Percentiles rank a stretch among this genome's conserved stretches.
phyloP scores from a whole-genome alignment of 805 yeast species.

The Candida insectalens region DNA sequence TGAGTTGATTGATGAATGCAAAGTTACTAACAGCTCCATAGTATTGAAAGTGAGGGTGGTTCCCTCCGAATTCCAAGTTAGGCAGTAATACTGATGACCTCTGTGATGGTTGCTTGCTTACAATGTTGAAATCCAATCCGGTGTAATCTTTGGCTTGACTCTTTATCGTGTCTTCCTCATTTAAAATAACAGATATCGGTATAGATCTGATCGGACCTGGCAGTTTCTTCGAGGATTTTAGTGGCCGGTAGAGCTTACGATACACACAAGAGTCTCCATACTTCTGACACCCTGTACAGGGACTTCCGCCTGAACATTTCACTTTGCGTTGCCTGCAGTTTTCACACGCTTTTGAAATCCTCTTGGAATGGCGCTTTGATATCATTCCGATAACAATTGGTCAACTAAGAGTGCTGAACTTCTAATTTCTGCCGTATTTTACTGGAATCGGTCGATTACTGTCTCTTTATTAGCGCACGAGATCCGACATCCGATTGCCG shows the following conservation, averaged over 20 bases:
- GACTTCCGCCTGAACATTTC: constrained; percentile 2
- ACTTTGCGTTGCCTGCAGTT: constrained; percentile 3
- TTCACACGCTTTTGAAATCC: constrained; percentile 4
- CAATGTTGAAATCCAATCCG: too few relatives aligned
- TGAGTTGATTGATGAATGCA: constrained; percentile 16
- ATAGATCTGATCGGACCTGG: background rate
- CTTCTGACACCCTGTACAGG: constrained; percentile 10
- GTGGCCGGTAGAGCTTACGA: constrained; percentile 4
- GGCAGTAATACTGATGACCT: background rate
- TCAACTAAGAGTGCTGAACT: background rate
- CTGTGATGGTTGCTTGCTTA: too few relatives aligned
- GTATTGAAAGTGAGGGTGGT: constrained; percentile 11
- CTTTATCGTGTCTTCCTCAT: background rate
- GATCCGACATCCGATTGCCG: background rate
- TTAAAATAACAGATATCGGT: background rate
- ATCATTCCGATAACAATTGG: background rate
- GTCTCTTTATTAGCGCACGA: background rate
- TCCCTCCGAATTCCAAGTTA: too few relatives aligned
- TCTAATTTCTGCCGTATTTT: background rate
- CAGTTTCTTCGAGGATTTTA: background rate
- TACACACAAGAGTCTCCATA: constrained; percentile 12
- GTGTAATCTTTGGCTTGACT: constrained; percentile 1
- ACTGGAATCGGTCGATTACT: background rate
- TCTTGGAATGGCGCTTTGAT: background rate
- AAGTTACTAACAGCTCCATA: constrained; percentile 19